phyloP scores from a whole-genome alignment of 345 rosid species.

The Barbarea vulgaris region DNA sequence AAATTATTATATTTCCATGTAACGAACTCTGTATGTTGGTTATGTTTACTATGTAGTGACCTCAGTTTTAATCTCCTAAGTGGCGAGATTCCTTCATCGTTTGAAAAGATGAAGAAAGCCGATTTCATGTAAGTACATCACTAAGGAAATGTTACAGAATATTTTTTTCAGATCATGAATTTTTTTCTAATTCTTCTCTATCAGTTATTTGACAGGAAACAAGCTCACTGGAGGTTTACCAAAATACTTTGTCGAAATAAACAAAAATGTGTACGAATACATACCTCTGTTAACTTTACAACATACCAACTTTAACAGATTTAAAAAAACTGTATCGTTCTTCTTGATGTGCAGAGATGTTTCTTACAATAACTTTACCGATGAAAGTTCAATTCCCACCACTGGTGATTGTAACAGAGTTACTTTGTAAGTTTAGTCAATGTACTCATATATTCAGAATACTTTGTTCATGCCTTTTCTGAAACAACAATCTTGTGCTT shows the following conservation, averaged over 20 bases:
- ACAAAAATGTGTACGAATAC: constrained; percentile 65
- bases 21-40: background rate
- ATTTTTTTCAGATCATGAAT: background rate
- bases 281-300: background rate
- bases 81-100: constrained; percentile 69
- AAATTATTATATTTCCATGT: background rate
- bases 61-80: constrained; percentile 76
- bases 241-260: constrained; percentile 52
- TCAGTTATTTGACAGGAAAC: constrained; percentile 78
- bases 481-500: constrained; percentile 24
- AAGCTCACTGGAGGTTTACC: constrained; percentile 71
- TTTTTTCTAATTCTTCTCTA: constrained; percentile 11
- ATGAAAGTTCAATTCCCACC: constrained; percentile 58
- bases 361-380: constrained; percentile 75
- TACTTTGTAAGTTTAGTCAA: constrained; percentile 59
- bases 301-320: constrained; percentile 2
- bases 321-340: background rate
- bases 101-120: constrained; percentile 49
- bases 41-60: constrained; percentile 58
- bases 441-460: constrained; percentile 4
- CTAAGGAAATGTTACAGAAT: background rate
- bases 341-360: constrained; percentile 63
- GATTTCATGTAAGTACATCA: constrained; percentile 69
- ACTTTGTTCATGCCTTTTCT: constrained; percentile 14
- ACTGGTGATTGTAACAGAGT: constrained; percentile 51